Evolutionary conservation across 1,139 yeast genomes (phyloP), one percentile per base, ranked within the genome.

Genomic region (Yamadazyma membranifaciens): DNA sequence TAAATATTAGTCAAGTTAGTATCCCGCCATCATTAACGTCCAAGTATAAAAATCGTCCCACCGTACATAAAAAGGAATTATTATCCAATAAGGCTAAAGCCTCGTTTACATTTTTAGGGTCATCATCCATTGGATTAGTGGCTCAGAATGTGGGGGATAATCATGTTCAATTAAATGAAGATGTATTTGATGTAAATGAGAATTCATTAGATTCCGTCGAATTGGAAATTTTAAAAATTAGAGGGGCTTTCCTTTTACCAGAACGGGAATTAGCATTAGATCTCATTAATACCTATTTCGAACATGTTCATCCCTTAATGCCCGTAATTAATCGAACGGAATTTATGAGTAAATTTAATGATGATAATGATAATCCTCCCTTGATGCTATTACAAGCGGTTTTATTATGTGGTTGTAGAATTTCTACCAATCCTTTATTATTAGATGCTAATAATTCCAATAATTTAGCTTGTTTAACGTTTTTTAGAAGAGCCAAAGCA

Each of bases 401-500:
- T 6, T 64, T 86, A 40, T 69, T 83, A 33, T 82, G 86, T 30
- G 94, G 92, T 1, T 74, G 87, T 34, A 71, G 87, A 43, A 80
- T 81, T 11, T 76, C 83, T 31, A 59, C 64, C 13, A 80, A 80
- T 52, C 82, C 83, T 2, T 69, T 75, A 9, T 62, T 84, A 24
- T 63, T 73, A 37, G 89, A 83, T 51, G 59, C 73, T 6, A 68
- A 68, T 40, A 85, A 83, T 9, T 72, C 83, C 25, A 69, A 77
- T 32, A 73, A 76, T 45, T 63, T 78, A 44, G 84, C 87, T 1
- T 72, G 81, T 40, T 67, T 79, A 45, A 78, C 91, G 0, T 80
- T 87, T 48, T 85, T 82, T 64, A 78, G 84, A 54, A 73, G 95
- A 28, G 94, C 92, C 3, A 85, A 84, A 60, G 83, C 89, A 0